phyloP scores from a whole-genome alignment of 106 monocot genomes.

The Allium fistulosum region DNA sequence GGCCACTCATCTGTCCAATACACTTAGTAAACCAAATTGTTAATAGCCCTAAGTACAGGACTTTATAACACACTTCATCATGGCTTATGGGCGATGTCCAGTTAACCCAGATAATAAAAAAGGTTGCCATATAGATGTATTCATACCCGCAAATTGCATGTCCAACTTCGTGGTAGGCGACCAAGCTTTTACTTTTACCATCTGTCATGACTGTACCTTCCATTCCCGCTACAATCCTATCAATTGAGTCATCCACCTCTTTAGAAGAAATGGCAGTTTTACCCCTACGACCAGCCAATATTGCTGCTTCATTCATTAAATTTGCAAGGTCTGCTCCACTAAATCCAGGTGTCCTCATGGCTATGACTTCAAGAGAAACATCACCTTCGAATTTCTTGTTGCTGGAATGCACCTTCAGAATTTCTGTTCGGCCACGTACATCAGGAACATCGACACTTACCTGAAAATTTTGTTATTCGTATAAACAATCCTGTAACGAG shows the following conservation, averaged over 20 bases:
- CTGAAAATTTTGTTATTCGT: slow-evolving; percentile 19
- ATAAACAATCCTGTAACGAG: too few species aligned
- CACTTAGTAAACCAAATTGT: too few species aligned
- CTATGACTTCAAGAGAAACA: slow-evolving; percentile 91
- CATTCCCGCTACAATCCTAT: slow-evolving; percentile 98
- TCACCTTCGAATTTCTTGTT: slow-evolving; percentile 78
- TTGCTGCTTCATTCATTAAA: slow-evolving; percentile 94
- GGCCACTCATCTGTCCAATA: too few species aligned
- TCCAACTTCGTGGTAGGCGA: slow-evolving; percentile 97
- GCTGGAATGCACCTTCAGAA: slow-evolving; percentile 86
- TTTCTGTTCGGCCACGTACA: slow-evolving; percentile 93
- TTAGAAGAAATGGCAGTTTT: slow-evolving; percentile 84
- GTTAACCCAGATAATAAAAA: too few species aligned
- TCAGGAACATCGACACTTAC: slow-evolving; percentile 96
- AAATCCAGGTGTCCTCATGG: slow-evolving; percentile 99
- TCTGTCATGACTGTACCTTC: slow-evolving; percentile 99
- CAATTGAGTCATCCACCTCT: slow-evolving; percentile 98
- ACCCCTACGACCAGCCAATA: slow-evolving; percentile 87
- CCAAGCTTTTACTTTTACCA: slow-evolving; percentile 93
- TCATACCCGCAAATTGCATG: slow-evolving; percentile 98
- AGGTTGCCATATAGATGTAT: too few species aligned
- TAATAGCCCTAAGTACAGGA: too few species aligned
- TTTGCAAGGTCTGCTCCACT: slow-evolving; percentile 99
- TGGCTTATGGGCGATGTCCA: background rate
- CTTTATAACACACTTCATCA: too few species aligned